Base-by-base conservation (phyloP, 164 flowering plant species). In the Santalum album region DNA sequence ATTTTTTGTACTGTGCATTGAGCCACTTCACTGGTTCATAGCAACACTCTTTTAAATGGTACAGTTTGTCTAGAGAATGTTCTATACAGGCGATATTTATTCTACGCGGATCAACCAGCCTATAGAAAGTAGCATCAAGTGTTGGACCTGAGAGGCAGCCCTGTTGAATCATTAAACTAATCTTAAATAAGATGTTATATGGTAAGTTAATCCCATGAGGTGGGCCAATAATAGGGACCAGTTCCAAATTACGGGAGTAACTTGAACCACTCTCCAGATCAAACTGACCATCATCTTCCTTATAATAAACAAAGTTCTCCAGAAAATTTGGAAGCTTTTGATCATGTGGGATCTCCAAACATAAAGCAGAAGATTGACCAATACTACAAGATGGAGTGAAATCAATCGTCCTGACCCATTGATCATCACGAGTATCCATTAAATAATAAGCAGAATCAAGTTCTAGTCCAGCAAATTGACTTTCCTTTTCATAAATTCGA, bases 311-410 rank as follows among this genome's bases (percentile, higher is more conserved):
- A 62, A 81, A 84, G 42, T 67, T 63, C 39, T 76, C 74, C 10
- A 44, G 39, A 27, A 91, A 71, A 60, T 76, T 56, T 17, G 94
- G 23, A 23, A 46, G 50, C 12, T 9, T 20, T 46, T 20, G 50
- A 15, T 4, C 14, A 2, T 19, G 50, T 14, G 25, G 23, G 50
- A 23, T n/a, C 75, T 86, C 82, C 62, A 88, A 51, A 59, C 98
- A 91, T 40, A 88, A n/a, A 22, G 73, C 64, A 35, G 92, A 81
- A 23, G 96, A 91, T 25, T 86, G 95, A 2, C 98, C 98, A 49
- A 91, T 77, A n/a, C 60, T 60, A 52, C 50, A 59, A 1, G 54
- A 67, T 54, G 75, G 72, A 51, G 95, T 80, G 55, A 88, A 91
- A 71, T 91, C 98, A 18, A 72, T 72, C 20, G 77, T 50, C 57